Conservation (phyloP, 2,329 filamentous ascomycete genomes). For the Pseudomassariella vexata region DNA sequence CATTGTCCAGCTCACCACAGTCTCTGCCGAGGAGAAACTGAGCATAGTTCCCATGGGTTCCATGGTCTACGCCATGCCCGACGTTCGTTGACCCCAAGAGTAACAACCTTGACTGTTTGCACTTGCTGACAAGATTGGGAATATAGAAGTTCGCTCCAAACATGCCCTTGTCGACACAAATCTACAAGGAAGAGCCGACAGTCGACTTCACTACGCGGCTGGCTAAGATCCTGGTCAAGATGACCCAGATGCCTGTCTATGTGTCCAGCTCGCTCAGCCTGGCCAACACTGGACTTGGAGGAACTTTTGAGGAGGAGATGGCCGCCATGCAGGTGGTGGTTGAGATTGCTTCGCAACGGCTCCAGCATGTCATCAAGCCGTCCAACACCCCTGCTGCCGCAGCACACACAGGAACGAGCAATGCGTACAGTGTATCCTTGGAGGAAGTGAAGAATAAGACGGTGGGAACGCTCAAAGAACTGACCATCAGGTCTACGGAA, state of each 20-base stretch:
- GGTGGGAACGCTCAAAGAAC: too few relatives aligned
- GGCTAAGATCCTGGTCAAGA: constrained; percentile 75
- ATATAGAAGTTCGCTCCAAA: constrained; percentile 47
- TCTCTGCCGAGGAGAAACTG: constrained; percentile 44
- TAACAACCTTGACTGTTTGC: too few relatives aligned
- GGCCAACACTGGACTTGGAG: constrained; percentile 65
- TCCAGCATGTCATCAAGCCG: constrained; percentile 31
- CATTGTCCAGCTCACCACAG: constrained; percentile 56
- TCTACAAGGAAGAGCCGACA: constrained; percentile 70
- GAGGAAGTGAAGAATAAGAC: too few relatives aligned
- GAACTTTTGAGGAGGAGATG: constrained; percentile 89
- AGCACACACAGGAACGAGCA: constrained; percentile 5
- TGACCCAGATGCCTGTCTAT: constrained; percentile 71
- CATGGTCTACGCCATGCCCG: constrained; percentile 89
- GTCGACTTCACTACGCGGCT: constrained; percentile 83
- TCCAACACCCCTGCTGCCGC: constrained; percentile 11
- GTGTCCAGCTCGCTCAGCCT: constrained; percentile 85
- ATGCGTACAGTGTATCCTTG: not conserved
- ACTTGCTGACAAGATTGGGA: too few relatives aligned
- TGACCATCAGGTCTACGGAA: too few relatives aligned
- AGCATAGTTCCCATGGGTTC: constrained; percentile 64
- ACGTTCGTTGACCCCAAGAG: constrained; percentile 52
- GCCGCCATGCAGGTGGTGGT: constrained; percentile 75
- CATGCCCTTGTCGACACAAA: constrained; percentile 68
- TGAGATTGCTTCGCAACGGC: constrained; percentile 56